Base-by-base conservation (phyloP, 2,329 filamentous ascomycete genomes). In the Arthrobotrys iridis region DNA sequence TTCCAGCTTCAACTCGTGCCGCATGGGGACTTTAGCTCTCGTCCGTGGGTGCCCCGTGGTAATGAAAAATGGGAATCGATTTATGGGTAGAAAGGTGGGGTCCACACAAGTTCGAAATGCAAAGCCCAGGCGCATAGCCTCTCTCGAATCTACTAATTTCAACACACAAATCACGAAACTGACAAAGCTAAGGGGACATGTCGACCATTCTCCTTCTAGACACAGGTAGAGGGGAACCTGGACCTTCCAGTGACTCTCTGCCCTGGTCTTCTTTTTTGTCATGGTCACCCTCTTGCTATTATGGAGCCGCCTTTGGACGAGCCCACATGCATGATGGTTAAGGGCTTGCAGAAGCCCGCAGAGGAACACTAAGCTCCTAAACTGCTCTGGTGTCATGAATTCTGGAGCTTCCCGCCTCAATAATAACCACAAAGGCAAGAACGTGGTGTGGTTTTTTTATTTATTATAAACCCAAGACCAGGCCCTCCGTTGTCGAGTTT, bases 261-360 rank as follows among this genome's bases (percentile, higher is more conserved):
- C 70, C 70, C 70, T 63, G 43, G 70, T 75, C 70, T 18, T 11
- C 35, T 24, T 67, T 67, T 75, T 75, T 75, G 70, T 75, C 70
- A 75, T 75, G 63, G 63, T 55, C 60, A 60, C 60, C 41, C 60
- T 74, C 60, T 66, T 43, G 52, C 46, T 40, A 60, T 57, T 64
- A 59, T 40, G 63, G 63, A 58, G 57, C 70, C 62, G 63, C 57
- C 63, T 75, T 68, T 40, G 71, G 40, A 41, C 71, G 45, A 63
- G 67, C 58, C 35, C 35, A 70, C 46, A 60, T 68, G 71, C 71
- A 75, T 57, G 46, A 64, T 52, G 71, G 37, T 11, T 46, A 68
- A 67, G 57, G 68, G 26, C 41, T 46, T 24, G 63, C 50, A 62
- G 55, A 48, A 62, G 60, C 45, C 20, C 40, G 13, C 13, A 28